Evolutionary conservation across 2,329 filamentous ascomycete species (phyloP).

Genomic region (Calonectria ilicicola): DNA sequence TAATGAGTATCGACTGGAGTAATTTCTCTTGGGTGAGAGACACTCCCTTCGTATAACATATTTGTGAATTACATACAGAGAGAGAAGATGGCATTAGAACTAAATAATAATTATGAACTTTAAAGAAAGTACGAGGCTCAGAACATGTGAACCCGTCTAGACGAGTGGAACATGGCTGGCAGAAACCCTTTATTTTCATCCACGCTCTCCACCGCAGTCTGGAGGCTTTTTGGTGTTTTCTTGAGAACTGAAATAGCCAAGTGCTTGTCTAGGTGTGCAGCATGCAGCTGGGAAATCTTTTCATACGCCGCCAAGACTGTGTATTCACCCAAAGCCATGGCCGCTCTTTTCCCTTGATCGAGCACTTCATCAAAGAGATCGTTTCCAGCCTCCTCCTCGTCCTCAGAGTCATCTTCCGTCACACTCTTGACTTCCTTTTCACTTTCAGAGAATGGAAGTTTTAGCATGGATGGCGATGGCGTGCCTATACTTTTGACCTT

Average conservation of each 20-base stretch:
- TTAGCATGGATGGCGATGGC: neutral
- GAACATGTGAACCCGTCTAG: slow-evolving; percentile 11
- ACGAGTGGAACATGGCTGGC: slow-evolving; percentile 27
- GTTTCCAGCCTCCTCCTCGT: neutral
- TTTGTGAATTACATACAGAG: too few relatives aligned
- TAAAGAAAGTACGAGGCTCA: neutral
- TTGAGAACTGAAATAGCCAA: slow-evolving; percentile 20
- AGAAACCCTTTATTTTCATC: slow-evolving; percentile 26
- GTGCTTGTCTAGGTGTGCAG: slow-evolving; percentile 17
- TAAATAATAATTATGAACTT: too few relatives aligned
- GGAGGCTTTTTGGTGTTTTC: slow-evolving; percentile 16
- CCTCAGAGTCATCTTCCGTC: neutral
- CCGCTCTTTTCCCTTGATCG: neutral
- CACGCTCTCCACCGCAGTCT: slow-evolving; percentile 27
- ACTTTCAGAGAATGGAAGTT: neutral
- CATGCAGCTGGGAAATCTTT: neutral
- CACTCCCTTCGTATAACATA: too few relatives aligned
- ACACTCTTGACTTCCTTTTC: neutral
- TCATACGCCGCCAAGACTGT: neutral
- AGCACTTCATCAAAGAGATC: neutral
- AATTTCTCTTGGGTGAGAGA: too few relatives aligned
- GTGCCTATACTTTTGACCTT: neutral
- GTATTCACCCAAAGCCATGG: neutral
- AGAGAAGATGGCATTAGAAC: too few relatives aligned
- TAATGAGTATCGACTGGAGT: too few relatives aligned